These are phyloP conservation scores for Pyrenopolyporus hunteri DNA, from an alignment of 495 filamentous ascomycete species.

Conservation along the genomic window DNA sequence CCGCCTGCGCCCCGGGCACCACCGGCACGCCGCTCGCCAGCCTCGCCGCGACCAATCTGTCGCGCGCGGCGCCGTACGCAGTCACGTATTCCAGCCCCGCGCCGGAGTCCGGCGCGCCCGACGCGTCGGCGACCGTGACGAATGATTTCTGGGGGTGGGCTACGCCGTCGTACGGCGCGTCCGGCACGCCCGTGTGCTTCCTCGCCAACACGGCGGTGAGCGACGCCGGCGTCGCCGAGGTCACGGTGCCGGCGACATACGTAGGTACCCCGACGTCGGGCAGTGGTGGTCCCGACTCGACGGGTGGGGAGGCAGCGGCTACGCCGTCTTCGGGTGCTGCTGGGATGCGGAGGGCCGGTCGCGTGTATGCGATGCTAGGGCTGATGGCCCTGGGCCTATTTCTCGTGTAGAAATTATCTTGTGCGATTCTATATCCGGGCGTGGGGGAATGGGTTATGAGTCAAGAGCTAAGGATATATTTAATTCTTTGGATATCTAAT, in stretches of 20 bases:
- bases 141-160: constrained; percentile 25
- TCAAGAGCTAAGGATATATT: not conserved
- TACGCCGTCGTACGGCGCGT: constrained; percentile 17
- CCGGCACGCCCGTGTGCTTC: constrained; percentile 23
- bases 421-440: too few species aligned
- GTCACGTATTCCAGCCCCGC: constrained; percentile 5
- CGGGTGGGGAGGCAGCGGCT: not conserved
- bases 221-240: constrained; percentile 16
- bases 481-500: too few species aligned
- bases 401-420: not conserved
- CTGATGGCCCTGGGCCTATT: not conserved
- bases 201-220: constrained; percentile 12
- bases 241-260: constrained; percentile 26
- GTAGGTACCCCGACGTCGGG: constrained; percentile 1
- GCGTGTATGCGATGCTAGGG: not conserved
- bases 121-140: constrained; percentile 6
- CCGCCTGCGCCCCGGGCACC: constrained; percentile 16
- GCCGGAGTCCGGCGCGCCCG: not conserved
- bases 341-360: not conserved
- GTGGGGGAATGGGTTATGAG: not conserved
- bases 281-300: not conserved
- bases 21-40: constrained; percentile 15
- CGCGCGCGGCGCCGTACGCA: constrained; percentile 1
- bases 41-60: constrained; percentile 15
- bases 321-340: constrained; percentile 5